Base-by-base conservation (phyloP, 495 filamentous ascomycete genomes). In the Hypoxylon lenormandii region DNA sequence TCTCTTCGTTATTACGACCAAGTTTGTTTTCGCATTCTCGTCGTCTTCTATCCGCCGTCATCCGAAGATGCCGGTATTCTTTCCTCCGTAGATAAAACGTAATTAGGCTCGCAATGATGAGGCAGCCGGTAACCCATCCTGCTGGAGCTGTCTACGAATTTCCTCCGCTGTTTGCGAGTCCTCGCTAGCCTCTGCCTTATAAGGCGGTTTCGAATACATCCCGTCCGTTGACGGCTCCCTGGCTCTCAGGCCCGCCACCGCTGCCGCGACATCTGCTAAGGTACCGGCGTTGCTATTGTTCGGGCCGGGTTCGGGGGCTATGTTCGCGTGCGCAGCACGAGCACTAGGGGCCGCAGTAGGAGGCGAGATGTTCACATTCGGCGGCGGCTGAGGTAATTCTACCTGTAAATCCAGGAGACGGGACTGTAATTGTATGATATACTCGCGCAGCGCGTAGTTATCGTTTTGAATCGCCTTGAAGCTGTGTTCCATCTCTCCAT, bases 391-490 rank as follows among this genome's bases (percentile, higher is more conserved):
- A 0, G 95, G 96, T 50, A 90, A 88, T 70, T 96, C 92, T 65
- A 90, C 90, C 66, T 92, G 87, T 10, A 87, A 82, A 60, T 97
- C 94, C 49, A 97, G 84, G 11, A 98, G 86, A n/a, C 92, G 89
- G 6, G 89, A 90, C 75, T 98, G 96, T 21, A 98, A 82, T 69
- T 87, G 89, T 74, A 97, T 91, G 66, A 97, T 89, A 79, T 98
- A 97, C 72, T 97, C 92, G 37, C 93, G 88, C 1, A 98, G 83
- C 61, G 89, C 86, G 79, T 94, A 95, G 78, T 97, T 96, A 75
- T 98, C 96, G 23, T 84, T 81, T 69, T 95, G 89, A 18, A 97
- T 81, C 47, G 83, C 79, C 72, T 96, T 93, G 72, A 85, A 91
- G 51, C 81, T 87, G 53, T 89, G 86, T 51, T 90, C 88, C 76